Evolutionary conservation across 768 basidiomycete species (phyloP).

Genomic region (Agaricus blazei): DNA sequence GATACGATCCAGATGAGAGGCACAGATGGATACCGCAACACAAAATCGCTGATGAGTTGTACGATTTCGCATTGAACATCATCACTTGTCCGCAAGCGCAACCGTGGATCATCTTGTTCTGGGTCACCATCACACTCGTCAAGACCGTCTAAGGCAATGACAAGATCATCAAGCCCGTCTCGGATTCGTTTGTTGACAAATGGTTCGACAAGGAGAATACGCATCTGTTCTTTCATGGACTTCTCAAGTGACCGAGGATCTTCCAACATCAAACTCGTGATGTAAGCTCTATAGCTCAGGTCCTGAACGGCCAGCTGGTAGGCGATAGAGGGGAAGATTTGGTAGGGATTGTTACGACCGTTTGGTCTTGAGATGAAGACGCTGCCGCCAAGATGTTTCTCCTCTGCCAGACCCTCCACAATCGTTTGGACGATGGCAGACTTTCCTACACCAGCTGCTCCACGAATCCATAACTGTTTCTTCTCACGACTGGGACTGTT

Average conservation of each 20-base stretch:
- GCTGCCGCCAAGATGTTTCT: background rate
- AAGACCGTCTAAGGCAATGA: conserved; percentile 18
- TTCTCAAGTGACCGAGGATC: conserved; percentile 10
- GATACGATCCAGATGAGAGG: conserved; percentile 20
- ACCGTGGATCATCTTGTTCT: background rate
- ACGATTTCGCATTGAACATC: conserved; percentile 15
- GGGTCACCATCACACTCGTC: conserved; percentile 18
- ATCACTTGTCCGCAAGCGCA: background rate
- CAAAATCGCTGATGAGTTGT: background rate
- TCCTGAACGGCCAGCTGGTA: background rate
- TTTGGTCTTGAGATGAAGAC: background rate
- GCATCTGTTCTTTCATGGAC: conserved; percentile 11
- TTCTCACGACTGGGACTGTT: background rate
- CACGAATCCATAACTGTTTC: background rate
- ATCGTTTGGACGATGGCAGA: background rate
- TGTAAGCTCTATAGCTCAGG: background rate
- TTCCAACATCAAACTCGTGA: background rate
- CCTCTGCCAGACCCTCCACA: background rate
- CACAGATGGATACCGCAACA: background rate
- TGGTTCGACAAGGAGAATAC: conserved; percentile 12
- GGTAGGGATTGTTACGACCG: background rate
- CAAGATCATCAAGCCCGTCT: background rate
- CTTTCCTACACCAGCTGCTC: background rate
- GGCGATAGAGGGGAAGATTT: background rate
- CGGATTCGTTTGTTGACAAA: background rate